These are phyloP conservation scores for Rhizopogon vesiculosus DNA, from an alignment of 768 basidiomycete species.

Conservation along the genomic window DNA sequence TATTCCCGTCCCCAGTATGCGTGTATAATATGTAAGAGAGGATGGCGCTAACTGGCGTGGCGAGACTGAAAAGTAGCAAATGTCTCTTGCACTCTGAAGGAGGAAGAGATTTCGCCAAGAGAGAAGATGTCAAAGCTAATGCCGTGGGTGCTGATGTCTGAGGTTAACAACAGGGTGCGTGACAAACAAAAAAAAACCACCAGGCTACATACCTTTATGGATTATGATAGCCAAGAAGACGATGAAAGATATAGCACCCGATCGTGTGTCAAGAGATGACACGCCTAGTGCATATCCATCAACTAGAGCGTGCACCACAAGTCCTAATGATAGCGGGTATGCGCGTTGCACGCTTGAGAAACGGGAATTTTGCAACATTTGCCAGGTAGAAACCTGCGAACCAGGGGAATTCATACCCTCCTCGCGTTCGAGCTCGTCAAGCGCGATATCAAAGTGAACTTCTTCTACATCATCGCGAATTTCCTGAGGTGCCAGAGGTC, in stretches of 20 bases:
- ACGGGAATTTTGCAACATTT: slow-evolving; percentile 2
- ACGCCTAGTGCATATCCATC: slow-evolving; percentile 94
- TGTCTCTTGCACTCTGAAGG: slow-evolving; percentile 67
- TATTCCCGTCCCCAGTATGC: slow-evolving; percentile 35
- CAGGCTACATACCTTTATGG: slow-evolving; percentile 66
- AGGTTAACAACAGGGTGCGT: background rate
- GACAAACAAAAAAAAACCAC: background rate
- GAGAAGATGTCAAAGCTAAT: slow-evolving; percentile 80
- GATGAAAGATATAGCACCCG: slow-evolving; percentile 61
- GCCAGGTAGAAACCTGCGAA: slow-evolving; percentile 11
- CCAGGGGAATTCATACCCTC: slow-evolving; percentile 21
- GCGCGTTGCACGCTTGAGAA: slow-evolving; percentile 35
- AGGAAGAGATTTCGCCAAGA: slow-evolving; percentile 73
- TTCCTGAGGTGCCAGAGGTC: slow-evolving; percentile 20
- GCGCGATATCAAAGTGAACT: slow-evolving; percentile 58
- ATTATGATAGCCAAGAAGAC: slow-evolving; percentile 89
- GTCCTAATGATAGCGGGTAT: slow-evolving; percentile 76
- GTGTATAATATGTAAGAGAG: slow-evolving; percentile 67
- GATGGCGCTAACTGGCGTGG: slow-evolving; percentile 82
- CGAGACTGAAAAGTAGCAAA: slow-evolving; percentile 71
- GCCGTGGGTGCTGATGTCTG: slow-evolving; percentile 73
- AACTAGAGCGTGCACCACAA: slow-evolving; percentile 83
- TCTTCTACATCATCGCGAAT: slow-evolving; percentile 9
- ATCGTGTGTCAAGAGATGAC: slow-evolving; percentile 43
- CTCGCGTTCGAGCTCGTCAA: slow-evolving; percentile 52